A percentile compares a stretch with the other conserved stretches of the same genome.
Conservation (phyloP, 2,329 filamentous ascomycete genomes). For the Fusarium pseudoanthophilum region DNA sequence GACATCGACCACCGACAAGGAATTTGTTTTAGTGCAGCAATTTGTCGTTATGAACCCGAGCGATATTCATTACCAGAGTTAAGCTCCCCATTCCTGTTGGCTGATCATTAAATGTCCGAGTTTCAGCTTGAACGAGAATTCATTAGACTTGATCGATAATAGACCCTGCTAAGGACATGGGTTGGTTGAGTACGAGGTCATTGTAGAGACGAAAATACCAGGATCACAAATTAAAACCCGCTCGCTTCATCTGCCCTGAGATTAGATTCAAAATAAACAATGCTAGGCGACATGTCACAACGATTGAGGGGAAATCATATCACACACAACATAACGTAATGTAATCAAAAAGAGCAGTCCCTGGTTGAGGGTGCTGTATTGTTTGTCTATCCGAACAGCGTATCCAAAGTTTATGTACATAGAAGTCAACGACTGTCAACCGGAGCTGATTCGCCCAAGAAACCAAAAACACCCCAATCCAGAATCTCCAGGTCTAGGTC, state of each 20-base stretch:
- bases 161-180: background rate
- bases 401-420: conserved; percentile 39
- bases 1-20: background rate
- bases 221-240: conserved; percentile 12
- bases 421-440: conserved; percentile 37
- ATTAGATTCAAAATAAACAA: conserved; percentile 13
- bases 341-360: conserved; percentile 15
- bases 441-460: conserved; percentile 33
- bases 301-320: background rate
- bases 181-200: background rate
- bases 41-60: conserved; percentile 6
- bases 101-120: background rate
- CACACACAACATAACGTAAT: background rate
- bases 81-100: conserved; percentile 2
- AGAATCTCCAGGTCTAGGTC: conserved; percentile 28
- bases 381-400: conserved; percentile 33
- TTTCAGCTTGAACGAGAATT: conserved; percentile 19
- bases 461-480: conserved; percentile 43
- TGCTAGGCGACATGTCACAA: conserved; percentile 15
- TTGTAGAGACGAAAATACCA: background rate
- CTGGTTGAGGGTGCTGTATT: conserved; percentile 7
- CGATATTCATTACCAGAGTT: conserved; percentile 22
- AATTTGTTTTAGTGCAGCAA: background rate
- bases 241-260: conserved; percentile 19
- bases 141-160: conserved; percentile 15